Evolutionary conservation across 257 asterid species (phyloP), one percentile per base, ranked within the genome.

Genomic region (Petrea volubilis): DNA sequence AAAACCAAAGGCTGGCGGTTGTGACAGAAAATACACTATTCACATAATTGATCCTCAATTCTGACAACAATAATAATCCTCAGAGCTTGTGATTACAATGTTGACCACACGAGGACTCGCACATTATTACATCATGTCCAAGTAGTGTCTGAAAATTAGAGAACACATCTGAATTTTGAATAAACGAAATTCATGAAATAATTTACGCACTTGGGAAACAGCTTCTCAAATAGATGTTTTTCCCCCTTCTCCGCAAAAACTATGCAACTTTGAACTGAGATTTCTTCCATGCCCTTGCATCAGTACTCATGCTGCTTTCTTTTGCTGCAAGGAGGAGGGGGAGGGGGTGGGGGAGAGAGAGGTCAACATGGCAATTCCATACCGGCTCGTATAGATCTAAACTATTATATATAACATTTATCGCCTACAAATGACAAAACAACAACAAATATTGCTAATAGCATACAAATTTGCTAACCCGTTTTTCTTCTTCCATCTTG

Each of bases 401-500:
- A n/a, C n/a, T n/a, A n/a, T n/a, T n/a, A n/a, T n/a, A n/a, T n/a
- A n/a, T n/a, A n/a, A n/a, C n/a, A n/a, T n/a, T n/a, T n/a, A n/a
- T n/a, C 38, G 7, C 5, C 1, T 5, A 33, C 38, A 33, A 13
- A 33, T 29, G 28, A 29, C 25, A 23, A 44, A 53, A 21, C 18
- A 56, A 50, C 50, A 7, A 14, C 11, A 5, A 18, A 17, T 51
- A 5, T 14, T 24, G 64, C 5, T 14, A n/a, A n/a, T 24, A 36
- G 6, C 44, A 51, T 3, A 47, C 10, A 24, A 25, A 8, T 53
- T n/a, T 41, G 59, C 97, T 87, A 78, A 92, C 99, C 76, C 91
- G 90, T 83, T 95, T 95, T 86, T 95, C 99, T 84, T 95, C 99
- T 83, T 95, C 99, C 20, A 95, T 78, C 88, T 81, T 79, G 80